Evolutionary conservation across 768 basidiomycete genomes (phyloP).

Genomic region (Coprinopsis marcescibilis): DNA sequence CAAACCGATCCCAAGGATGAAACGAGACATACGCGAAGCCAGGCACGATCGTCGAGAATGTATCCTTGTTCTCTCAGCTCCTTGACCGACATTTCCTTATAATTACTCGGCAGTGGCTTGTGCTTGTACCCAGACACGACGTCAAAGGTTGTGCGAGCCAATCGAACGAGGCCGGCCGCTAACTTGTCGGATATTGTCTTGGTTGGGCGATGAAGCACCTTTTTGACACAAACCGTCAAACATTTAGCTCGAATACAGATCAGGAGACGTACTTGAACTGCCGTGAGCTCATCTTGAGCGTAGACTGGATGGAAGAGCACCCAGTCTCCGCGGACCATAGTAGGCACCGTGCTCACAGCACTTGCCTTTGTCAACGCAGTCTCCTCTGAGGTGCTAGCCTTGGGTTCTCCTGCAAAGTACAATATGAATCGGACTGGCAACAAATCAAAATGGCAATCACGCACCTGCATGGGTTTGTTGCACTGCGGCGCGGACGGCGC

Average conservation of each 20-base stretch:
- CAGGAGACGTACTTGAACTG: slow-evolving; percentile 51
- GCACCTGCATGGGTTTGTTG: not conserved
- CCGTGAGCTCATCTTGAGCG: slow-evolving; percentile 60
- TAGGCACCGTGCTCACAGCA: slow-evolving; percentile 49
- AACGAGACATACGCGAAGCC: slow-evolving; percentile 55
- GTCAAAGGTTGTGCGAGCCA: slow-evolving; percentile 70
- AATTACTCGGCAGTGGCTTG: slow-evolving; percentile 51
- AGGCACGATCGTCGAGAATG: slow-evolving; percentile 66
- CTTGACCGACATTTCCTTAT: slow-evolving; percentile 54
- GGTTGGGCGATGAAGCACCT: slow-evolving; percentile 69
- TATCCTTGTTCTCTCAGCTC: slow-evolving; percentile 74
- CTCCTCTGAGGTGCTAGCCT: not conserved
- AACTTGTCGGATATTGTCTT: slow-evolving; percentile 68
- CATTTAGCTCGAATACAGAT: not conserved
- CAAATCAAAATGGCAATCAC: not conserved
- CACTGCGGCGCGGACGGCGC: too few species aligned
- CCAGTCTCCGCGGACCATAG: slow-evolving; percentile 71
- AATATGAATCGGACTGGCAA: not conserved
- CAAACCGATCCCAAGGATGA: not conserved
- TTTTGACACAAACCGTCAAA: slow-evolving; percentile 2
- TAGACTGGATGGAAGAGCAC: slow-evolving; percentile 94
- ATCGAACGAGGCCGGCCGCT: slow-evolving; percentile 56
- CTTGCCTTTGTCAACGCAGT: slow-evolving; percentile 32
- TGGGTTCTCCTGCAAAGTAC: not conserved
- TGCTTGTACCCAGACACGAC: slow-evolving; percentile 83